Percentiles rank a stretch among this genome's conserved stretches.
Evolutionary conservation across 352 stramenopile species (phyloP).

Genomic region (Peronosclerospora sorghi): DNA sequence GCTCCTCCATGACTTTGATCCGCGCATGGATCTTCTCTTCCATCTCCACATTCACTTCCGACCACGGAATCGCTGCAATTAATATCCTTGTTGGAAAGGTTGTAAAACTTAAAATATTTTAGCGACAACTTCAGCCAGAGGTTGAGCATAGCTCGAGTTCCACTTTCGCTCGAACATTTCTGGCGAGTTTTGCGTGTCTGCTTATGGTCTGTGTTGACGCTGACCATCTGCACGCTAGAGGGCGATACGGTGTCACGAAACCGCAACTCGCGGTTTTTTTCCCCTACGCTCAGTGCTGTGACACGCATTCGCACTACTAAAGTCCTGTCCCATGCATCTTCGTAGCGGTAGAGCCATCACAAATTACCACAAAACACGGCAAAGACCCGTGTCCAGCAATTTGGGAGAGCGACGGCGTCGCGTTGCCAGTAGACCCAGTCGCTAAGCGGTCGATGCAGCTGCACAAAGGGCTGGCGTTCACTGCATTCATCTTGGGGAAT

Average conservation of each 20-base stretch:
- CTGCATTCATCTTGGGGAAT: too few relatives aligned
- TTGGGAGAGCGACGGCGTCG: constrained; percentile 19
- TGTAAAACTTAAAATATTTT: neutral
- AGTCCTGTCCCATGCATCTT: constrained; percentile 23
- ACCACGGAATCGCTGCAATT: too few relatives aligned
- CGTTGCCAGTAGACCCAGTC: too few relatives aligned
- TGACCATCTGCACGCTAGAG: constrained; percentile 22
- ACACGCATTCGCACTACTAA: constrained; percentile 20
- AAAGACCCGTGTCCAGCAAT: constrained; percentile 41
- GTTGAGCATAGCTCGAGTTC: constrained; percentile 49
- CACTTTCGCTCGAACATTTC: constrained; percentile 66
- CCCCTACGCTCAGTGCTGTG: constrained; percentile 9
- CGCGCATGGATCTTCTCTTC: constrained; percentile 66
- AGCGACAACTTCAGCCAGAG: constrained; percentile 15
- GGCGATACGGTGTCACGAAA: constrained; percentile 8
- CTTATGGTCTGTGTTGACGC: constrained; percentile 68
- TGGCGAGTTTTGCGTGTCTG: constrained; percentile 39
- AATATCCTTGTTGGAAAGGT: neutral
- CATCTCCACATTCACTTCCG: constrained; percentile 79
- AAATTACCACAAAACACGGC: constrained; percentile 24
- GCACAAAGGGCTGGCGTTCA: too few relatives aligned
- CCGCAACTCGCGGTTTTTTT: constrained; percentile 11
- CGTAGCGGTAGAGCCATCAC: constrained; percentile 34
- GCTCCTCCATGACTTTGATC: constrained; percentile 73
- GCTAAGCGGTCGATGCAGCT: too few relatives aligned